Evolutionary conservation across 2,329 filamentous ascomycete genomes (phyloP).

Genomic region (Catunica adiposa): DNA sequence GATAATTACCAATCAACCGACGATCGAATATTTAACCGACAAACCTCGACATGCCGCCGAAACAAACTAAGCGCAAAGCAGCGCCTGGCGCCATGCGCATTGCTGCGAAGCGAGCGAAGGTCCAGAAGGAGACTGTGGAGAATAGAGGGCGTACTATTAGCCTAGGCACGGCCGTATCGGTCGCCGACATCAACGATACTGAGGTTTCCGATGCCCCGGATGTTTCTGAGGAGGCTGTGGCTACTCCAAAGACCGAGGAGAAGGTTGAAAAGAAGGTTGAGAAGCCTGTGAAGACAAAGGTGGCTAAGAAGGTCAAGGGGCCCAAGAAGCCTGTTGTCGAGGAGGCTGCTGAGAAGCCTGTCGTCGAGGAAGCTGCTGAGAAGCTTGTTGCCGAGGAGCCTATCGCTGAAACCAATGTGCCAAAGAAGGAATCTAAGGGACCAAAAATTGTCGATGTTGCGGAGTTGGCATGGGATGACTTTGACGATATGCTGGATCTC

Average conservation of each 20-base stretch:
- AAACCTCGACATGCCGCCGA: neutral
- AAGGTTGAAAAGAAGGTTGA: slow-evolving; percentile 15
- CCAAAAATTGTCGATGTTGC: slow-evolving; percentile 25
- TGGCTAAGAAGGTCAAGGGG: neutral
- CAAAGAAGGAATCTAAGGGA: too few relatives aligned
- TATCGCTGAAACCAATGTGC: too few relatives aligned
- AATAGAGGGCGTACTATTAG: neutral
- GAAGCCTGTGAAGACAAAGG: neutral
- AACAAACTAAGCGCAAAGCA: neutral
- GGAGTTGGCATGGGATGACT: slow-evolving; percentile 47
- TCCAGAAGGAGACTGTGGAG: neutral
- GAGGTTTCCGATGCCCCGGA: too few relatives aligned
- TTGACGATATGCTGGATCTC: slow-evolving; percentile 82
- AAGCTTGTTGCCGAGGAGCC: too few relatives aligned
- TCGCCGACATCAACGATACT: neutral
- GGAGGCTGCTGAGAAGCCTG: too few relatives aligned
- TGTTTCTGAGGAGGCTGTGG: neutral
- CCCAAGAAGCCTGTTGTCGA: neutral
- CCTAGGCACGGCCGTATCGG: neutral
- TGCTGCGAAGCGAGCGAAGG: neutral
- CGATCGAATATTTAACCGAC: neutral
- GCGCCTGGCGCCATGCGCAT: neutral
- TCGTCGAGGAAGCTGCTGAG: too few relatives aligned
- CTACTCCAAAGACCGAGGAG: neutral
- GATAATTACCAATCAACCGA: neutral